phyloP scores from a whole-genome alignment of 169 alveolate genomes.

The Plasmodium gallinaceum region DNA sequence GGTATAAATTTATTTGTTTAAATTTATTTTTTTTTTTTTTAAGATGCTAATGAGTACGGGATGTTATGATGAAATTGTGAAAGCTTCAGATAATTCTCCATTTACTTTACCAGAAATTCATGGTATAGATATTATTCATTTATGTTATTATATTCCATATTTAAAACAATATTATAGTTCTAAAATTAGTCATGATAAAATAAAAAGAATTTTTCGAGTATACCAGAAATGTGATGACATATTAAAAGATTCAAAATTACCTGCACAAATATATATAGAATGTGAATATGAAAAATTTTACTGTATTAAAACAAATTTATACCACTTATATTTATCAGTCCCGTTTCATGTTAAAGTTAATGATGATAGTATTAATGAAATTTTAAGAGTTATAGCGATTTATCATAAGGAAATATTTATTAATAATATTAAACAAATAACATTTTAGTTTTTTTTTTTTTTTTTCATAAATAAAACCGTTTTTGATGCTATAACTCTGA shows the following conservation, averaged over 20 bases:
- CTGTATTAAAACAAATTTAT: constrained; percentile 55
- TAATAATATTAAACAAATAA: constrained; percentile 71
- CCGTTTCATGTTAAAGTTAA: constrained; percentile 66
- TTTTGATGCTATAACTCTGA: not conserved
- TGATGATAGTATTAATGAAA: constrained; percentile 69
- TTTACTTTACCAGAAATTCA: constrained; percentile 71
- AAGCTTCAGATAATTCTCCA: constrained; percentile 76
- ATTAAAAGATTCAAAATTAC: constrained; percentile 58
- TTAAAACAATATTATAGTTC: constrained; percentile 73
- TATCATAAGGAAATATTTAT: constrained; percentile 73
- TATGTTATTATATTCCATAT: constrained; percentile 73
- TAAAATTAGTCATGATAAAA: constrained; percentile 28
- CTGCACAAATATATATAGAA: constrained; percentile 73
- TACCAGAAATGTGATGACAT: constrained; percentile 76
- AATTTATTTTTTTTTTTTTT: constrained; percentile 1
- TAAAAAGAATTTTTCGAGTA: constrained; percentile 53
- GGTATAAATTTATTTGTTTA: not conserved
- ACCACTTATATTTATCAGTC: constrained; percentile 66
- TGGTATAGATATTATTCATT: constrained; percentile 54
- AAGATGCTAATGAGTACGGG: constrained; percentile 79
- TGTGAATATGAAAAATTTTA: constrained; percentile 63
- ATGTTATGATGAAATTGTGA: constrained; percentile 78
- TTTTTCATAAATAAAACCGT: not conserved
- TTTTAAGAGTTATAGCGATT: constrained; percentile 66
- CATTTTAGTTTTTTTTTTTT: not conserved